Base-by-base conservation (phyloP, 2,329 filamentous ascomycete genomes). In the Shiraia sp. region DNA sequence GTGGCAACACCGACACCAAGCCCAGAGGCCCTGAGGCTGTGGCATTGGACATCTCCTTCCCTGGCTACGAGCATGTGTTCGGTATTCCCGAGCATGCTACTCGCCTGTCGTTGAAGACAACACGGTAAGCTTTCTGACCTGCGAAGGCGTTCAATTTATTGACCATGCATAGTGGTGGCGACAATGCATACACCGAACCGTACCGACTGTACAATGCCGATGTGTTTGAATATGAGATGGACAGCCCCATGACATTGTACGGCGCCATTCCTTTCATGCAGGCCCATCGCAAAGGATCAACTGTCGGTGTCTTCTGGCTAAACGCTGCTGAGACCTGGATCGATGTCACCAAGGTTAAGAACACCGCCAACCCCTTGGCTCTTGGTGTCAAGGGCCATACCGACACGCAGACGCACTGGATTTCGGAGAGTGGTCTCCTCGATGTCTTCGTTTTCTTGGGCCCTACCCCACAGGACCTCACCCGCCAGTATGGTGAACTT, bases 251-350 rank as follows among this genome's bases (percentile, higher is more conserved):
- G 93, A 97, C 93, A 1, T 79, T 99, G 2, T 99, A 99, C 63
- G 93, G 93, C n/a, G 78, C 90, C 6, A 97, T 99, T 57, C 93
- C 93, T 2, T 88, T 97, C 65, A 95, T 99, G 90, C 93, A 97
- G 70, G 93, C 93, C 13, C 92, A 99, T 65, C 87, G 87, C 59
- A 95, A 92, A 68, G 87, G 86, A 61, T 97, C 92, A 0, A 93
- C 90, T 1, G 92, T 97, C 22, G 93, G 90, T 49, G 86, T 99
- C 10, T 96, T 99, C 72, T 99, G 93, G 93, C 80, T 99, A 41
- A 99, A 96, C 66, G 90, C 85, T 36, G 93, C 93, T 3, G 93
- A 99, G 75, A 97, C 92, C 1, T 99, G 93, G 93, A 80, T 99
- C 38, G 93, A 99, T 68, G 87, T 99, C 53, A 83, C 86, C 65